A percentile compares a stretch with the other conserved stretches of the same genome.
Conservation (phyloP, 192 early-diverging fungal species). For the Entophlyctis luteolus region DNA sequence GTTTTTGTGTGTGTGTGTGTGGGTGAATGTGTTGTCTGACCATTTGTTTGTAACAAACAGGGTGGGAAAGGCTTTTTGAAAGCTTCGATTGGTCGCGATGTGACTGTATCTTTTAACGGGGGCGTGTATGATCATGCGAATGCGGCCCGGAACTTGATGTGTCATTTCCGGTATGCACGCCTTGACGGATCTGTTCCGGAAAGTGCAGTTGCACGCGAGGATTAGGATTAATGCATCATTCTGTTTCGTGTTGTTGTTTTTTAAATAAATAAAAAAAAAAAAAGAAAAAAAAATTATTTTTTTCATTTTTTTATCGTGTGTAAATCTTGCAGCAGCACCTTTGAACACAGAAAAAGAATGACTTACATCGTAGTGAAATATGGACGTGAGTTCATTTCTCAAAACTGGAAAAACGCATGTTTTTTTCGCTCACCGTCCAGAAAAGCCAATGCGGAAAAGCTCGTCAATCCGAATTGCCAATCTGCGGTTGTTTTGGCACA, state of each 20-base stretch:
- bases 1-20: no score
- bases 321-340: neutral
- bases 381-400: no score
- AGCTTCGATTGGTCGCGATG: conserved; percentile 75
- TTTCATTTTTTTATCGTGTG: neutral
- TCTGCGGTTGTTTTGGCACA: conserved; percentile 42
- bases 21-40: no score
- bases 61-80: conserved; percentile 73
- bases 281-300: neutral
- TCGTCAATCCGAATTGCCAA: conserved; percentile 48
- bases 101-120: conserved; percentile 82
- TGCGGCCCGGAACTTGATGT: conserved; percentile 78
- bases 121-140: conserved; percentile 82
- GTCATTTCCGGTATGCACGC: conserved; percentile 30
- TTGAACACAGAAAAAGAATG: no score
- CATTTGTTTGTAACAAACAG: conserved; percentile 27
- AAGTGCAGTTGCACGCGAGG: neutral
- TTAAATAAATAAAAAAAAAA: neutral
- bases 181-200: conserved; percentile 22
- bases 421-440: no score
- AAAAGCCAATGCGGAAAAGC: conserved; percentile 47
- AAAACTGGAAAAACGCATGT: no score
- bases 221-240: neutral
- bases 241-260: neutral
- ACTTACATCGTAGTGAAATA: no score